Conservation (phyloP, 768 basidiomycete genomes). For the Gymnopilus junonius region DNA sequence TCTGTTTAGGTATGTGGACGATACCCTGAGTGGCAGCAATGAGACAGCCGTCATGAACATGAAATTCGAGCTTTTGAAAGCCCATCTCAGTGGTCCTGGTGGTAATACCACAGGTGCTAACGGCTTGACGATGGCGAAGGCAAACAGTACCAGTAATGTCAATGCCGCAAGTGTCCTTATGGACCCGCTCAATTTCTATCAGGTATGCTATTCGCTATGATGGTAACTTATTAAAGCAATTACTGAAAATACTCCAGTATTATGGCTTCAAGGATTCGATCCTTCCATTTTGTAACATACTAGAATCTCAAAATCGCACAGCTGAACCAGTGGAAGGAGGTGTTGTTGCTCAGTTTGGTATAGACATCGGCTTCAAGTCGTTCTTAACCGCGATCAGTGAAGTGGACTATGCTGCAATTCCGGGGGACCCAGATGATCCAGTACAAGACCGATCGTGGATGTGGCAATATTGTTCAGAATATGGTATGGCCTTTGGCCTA, state of each 20-base stretch:
- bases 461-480: constrained; percentile 59
- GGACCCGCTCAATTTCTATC: constrained; percentile 53
- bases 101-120: constrained; percentile 42
- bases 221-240: not conserved
- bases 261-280: constrained; percentile 49
- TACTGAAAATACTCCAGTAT: constrained; percentile 32
- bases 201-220: constrained; percentile 29
- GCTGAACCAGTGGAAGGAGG: constrained; percentile 40
- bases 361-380: constrained; percentile 40
- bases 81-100: constrained; percentile 45
- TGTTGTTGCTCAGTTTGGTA: constrained; percentile 35
- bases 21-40: constrained; percentile 34
- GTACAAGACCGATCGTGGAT: constrained; percentile 51
- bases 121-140: constrained; percentile 35
- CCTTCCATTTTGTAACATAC: constrained; percentile 51
- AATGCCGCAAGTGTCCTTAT: constrained; percentile 48
- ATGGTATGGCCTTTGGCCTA: constrained; percentile 39
- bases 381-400: constrained; percentile 48
- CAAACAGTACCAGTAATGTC: constrained; percentile 40
- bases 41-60: constrained; percentile 38
- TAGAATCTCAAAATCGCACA: constrained; percentile 50
- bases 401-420: constrained; percentile 50
- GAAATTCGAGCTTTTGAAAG: constrained; percentile 47
- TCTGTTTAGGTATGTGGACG: constrained; percentile 35
- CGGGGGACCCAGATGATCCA: constrained; percentile 44